Evolutionary conservation across 2,329 filamentous ascomycete genomes (phyloP), one percentile per base, ranked within the genome.

Genomic region (Penicillium sp.): DNA sequence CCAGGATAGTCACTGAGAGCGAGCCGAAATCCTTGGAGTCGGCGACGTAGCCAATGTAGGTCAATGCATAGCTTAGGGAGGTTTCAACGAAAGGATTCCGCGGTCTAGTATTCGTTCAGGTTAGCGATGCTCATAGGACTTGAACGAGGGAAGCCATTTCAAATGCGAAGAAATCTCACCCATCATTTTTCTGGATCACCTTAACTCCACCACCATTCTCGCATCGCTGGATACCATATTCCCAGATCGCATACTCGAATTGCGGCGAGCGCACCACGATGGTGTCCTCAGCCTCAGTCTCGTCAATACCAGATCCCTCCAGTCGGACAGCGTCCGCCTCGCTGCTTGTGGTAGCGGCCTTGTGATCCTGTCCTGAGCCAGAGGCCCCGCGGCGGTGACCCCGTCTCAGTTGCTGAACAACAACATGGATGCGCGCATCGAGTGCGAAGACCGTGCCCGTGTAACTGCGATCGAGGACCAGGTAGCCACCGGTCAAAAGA

Each of bases 21-120:
- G 92, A 85, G 14, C 82, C 81, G 68, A 94, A 73, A 48, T 85
- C 69, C 76, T 82, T 70, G 5, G 74, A 77, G 71, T 71, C 80
- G 73, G 76, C 62, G 62, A 77, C 62, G 75, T 77, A 70, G 73
- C 75, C 68, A 74, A 81, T 72, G 90, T 96, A 97, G 53, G 89
- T 94, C 65, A 97, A 83, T 53, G 85, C 89, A 77, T 96, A 97
- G 74, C 83, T 86, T 55, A 99, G 82, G 1, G 94, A 89, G 11
- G 91, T 96, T 78, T 97, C 92, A 60, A 99, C 89, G 73, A 99
- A 99, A 14, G 87, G 85, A 71, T 99, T 99, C 56, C 75, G 78
- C 50, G 80, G 81, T 51, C 82, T 79, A 72, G 74, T 66, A 61
- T 54, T 41, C 56, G 22, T 59, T 46, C 52, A 56, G 25, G 25